These are phyloP conservation scores for Amaranthus cruentus DNA, from an alignment of 148 eudicot species.

Conservation along the genomic window DNA sequence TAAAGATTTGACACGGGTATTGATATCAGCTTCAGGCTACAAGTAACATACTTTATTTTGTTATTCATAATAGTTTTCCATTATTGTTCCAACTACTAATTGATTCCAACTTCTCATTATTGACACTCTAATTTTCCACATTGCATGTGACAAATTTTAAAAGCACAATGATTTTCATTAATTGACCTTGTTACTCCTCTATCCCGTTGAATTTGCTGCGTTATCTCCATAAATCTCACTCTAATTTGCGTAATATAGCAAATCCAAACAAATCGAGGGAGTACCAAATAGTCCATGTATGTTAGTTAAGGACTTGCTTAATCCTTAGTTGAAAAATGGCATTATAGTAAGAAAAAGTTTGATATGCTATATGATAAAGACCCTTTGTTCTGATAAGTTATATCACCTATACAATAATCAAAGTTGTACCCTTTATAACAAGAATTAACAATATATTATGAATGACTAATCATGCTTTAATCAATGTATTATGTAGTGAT, in stretches of 20 bases:
- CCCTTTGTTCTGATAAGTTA: background rate
- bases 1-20: background rate
- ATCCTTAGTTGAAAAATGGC: no score
- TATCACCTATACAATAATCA: background rate
- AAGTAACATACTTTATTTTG: no score
- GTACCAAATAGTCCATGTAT: no score
- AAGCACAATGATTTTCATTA: background rate
- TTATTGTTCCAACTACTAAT: background rate
- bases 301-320: no score
- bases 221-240: no score
- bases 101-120: background rate
- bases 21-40: no score
- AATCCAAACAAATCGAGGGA: no score
- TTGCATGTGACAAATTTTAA: background rate
- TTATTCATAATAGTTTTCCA: background rate
- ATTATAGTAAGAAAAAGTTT: no score
- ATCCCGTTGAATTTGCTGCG: background rate
- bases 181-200: background rate
- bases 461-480: background rate
- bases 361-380: background rate
- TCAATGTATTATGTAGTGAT: background rate
- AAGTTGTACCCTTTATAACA: background rate
- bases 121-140: background rate
- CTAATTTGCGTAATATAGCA: no score
- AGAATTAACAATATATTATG: background rate